Evolutionary conservation across 306 rosid species (phyloP), one percentile per base, ranked within the genome.

Genomic region (Trichosanthes truncata): DNA sequence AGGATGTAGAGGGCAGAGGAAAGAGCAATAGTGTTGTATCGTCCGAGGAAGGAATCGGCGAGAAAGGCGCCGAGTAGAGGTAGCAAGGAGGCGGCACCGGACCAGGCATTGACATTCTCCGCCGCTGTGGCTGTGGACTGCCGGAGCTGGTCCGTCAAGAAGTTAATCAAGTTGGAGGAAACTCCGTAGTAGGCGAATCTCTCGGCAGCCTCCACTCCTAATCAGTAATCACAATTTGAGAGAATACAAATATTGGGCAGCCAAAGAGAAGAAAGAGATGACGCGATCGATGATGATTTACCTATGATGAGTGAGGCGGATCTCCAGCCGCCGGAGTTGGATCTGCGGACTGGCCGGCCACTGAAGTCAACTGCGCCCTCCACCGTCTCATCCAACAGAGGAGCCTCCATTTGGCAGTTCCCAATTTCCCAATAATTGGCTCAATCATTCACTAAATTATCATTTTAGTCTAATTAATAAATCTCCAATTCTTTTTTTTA

Each of bases 161-260:
- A 87, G 65, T 65, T 83, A 45, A 87, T 85, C 9, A 87, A 74
- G 76, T 87, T 87, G 63, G 81, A 38, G 59, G 73, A 53, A 29
- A 87, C 75, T 13, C 88, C 90, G 18, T 68, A 79, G 76, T 81
- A 87, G 1, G 90, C 86, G 18, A 83, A 87, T 81, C 90, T 76
- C 84, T 87, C 90, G 25, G 88, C 90, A 41, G 85, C 61, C 76
- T 85, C 90, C 77, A 85, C 90, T 6, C 84, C 88, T 85, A 9
- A 62, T 29, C 33, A 29, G 33, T 29, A 29, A 29, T 29, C 33
- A 29, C 1, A 29, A 29, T 29, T 29, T 1, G 33, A 29, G 33
- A 29, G n/a, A n/a, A n/a, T n/a, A 31, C 20, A 15, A 29, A 13
- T 15, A 13, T 33, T 49, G 45, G 29, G 25, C 38, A 13, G 38